These are phyloP conservation scores for Penicillium longicatenatum DNA, from an alignment of 495 filamentous ascomycete genomes.

Conservation along the genomic window DNA sequence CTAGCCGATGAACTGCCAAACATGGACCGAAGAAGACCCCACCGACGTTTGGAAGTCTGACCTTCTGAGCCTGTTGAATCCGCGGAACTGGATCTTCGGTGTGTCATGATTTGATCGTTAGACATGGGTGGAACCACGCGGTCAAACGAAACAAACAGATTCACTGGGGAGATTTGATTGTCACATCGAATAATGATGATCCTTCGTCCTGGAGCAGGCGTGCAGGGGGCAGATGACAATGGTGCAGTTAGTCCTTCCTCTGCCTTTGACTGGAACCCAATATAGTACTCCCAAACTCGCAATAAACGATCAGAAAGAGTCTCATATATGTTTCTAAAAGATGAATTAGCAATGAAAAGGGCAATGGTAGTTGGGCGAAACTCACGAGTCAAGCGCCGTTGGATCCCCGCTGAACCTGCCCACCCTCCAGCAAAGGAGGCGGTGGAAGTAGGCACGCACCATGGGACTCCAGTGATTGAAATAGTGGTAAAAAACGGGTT, in stretches of 20 bases:
- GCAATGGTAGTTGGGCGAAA: slow-evolving; percentile 4
- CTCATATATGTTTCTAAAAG: slow-evolving; percentile 59
- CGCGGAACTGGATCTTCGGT: slow-evolving; percentile 41
- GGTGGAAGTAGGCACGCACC: slow-evolving; percentile 95
- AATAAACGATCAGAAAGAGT: slow-evolving; percentile 69
- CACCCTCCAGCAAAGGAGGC: slow-evolving; percentile 88
- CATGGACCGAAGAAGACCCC: slow-evolving; percentile 71
- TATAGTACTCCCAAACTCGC: slow-evolving; percentile 76
- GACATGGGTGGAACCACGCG: slow-evolving; percentile 51
- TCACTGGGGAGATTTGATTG: slow-evolving; percentile 57
- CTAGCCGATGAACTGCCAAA: slow-evolving; percentile 44
- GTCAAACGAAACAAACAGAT: slow-evolving; percentile 67
- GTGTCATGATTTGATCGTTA: slow-evolving; percentile 38
- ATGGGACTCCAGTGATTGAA: slow-evolving; percentile 99
- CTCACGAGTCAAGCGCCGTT: slow-evolving; percentile 71
- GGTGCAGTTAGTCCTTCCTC: slow-evolving; percentile 57
- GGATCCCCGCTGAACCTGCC: slow-evolving; percentile 74
- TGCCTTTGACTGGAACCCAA: slow-evolving; percentile 64
- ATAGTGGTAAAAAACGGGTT: slow-evolving; percentile 75
- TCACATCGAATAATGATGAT: slow-evolving; percentile 94
- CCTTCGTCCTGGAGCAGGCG: slow-evolving; percentile 85
- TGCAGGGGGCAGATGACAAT: slow-evolving; percentile 76
- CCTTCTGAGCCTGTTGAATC: slow-evolving; percentile 30
- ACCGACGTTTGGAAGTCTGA: slow-evolving; percentile 58
- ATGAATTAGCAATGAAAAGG: neutral